Evolutionary conservation across 805 yeast species (phyloP).

Genomic region (Nakazawaea anatomiae): DNA sequence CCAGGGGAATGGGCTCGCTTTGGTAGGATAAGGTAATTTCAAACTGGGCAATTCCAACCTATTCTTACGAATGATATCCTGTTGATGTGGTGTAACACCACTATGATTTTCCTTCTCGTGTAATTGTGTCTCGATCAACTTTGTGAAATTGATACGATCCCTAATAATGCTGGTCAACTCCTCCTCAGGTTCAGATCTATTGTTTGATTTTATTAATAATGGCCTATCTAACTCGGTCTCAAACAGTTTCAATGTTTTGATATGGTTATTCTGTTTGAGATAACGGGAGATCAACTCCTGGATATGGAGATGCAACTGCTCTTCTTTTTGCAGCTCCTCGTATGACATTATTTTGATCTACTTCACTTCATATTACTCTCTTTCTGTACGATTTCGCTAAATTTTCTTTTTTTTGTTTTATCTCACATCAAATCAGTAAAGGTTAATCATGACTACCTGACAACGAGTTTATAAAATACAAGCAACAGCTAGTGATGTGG

Average conservation of each 20-base stretch:
- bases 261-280: constrained; percentile 42
- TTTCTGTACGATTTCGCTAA: too few relatives aligned
- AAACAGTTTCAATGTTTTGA: constrained; percentile 40
- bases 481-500: too few relatives aligned
- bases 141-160: constrained; percentile 25
- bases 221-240: constrained; percentile 38
- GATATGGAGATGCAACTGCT: constrained; percentile 18
- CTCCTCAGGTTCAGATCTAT: constrained; percentile 22
- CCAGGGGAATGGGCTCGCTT: constrained; percentile 7
- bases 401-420: too few relatives aligned
- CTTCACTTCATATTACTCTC: too few relatives aligned
- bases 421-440: neutral
- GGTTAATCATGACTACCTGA: neutral
- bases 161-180: constrained; percentile 27
- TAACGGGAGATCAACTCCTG: constrained; percentile 51
- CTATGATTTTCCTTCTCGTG: neutral
- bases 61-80: constrained; percentile 15
- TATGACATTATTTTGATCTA: neutral
- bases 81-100: constrained; percentile 20
- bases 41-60: constrained; percentile 19
- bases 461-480: too few relatives aligned
- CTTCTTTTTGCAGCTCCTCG: constrained; percentile 13
- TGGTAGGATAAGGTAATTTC: constrained; percentile 18
- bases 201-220: constrained; percentile 11
- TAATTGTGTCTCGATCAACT: constrained; percentile 10